Conservation (phyloP, 345 rosid genomes). For the Dimocarpus longan region DNA sequence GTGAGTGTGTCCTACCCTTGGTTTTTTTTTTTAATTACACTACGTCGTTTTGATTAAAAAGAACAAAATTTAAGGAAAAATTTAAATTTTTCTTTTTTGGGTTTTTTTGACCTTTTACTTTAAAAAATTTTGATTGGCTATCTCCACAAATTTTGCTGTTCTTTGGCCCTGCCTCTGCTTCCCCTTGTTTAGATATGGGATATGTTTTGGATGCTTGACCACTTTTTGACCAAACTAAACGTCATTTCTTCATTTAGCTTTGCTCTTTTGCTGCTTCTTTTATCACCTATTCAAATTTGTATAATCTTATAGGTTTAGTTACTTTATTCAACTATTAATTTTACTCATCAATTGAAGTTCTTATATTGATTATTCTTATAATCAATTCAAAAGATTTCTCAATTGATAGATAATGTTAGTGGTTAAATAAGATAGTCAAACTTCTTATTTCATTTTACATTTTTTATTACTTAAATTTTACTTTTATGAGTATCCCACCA, state of each 20-base stretch:
- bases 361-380: no score
- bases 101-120: background rate
- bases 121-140: background rate
- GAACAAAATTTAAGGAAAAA: no score
- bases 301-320: background rate
- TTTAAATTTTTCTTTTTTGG: background rate
- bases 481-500: no score
- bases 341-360: no score
- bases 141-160: background rate
- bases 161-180: background rate
- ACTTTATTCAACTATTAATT: no score
- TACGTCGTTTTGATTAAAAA: slow-evolving; percentile 24
- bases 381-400: no score
- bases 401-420: no score
- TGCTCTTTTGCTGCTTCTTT: background rate
- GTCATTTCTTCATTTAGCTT: background rate
- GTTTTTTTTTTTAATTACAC: background rate
- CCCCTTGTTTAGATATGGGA: background rate
- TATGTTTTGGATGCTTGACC: slow-evolving; percentile 1
- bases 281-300: background rate
- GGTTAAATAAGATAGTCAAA: no score
- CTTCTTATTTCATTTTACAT: background rate
- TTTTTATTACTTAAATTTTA: background rate
- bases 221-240: slow-evolving; percentile 8
- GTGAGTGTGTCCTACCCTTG: background rate